A percentile compares a stretch with the other conserved stretches of the same genome.
Evolutionary conservation across 2,329 filamentous ascomycete genomes (phyloP).

Genomic region (Tolypocladium cylindrosporum): DNA sequence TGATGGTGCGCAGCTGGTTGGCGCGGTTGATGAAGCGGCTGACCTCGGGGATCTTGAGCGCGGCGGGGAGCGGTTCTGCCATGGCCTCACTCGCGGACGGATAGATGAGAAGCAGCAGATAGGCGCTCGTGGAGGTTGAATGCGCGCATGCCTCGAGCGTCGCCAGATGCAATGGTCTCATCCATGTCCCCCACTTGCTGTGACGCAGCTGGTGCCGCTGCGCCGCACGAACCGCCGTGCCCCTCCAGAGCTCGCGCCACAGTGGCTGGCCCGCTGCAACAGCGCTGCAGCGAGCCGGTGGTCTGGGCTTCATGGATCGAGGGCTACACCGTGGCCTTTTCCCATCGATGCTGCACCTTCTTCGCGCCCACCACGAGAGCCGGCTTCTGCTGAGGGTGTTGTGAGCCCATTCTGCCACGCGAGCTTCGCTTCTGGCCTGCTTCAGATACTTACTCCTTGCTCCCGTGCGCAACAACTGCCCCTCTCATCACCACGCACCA

Average conservation of each 20-base stretch:
- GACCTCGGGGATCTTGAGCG: conserved; percentile 70
- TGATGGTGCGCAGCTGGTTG: conserved; percentile 70
- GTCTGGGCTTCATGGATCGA: neutral
- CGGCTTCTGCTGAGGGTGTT: neutral
- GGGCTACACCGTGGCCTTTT: conserved; percentile 1
- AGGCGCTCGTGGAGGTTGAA: neutral
- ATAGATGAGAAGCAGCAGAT: neutral
- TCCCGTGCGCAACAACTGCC: neutral
- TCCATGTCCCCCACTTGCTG: neutral
- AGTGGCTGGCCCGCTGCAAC: neutral
- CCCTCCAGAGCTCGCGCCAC: conserved; percentile 16
- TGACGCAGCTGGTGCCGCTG: neutral
- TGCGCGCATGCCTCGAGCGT: neutral
- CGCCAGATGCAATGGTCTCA: neutral
- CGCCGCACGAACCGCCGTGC: neutral
- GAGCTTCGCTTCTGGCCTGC: neutral
- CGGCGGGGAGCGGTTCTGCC: conserved; percentile 40
- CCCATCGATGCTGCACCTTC: neutral
- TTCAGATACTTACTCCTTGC: neutral
- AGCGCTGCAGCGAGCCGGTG: neutral
- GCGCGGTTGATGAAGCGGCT: conserved; percentile 76
- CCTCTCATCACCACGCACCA: neutral
- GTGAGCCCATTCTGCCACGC: neutral
- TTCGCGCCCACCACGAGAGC: neutral
- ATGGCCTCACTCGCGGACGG: conserved; percentile 33